These are phyloP conservation scores for Epichloe gansuensis DNA, from an alignment of 2,329 filamentous ascomycete genomes.

Conservation along the genomic window DNA sequence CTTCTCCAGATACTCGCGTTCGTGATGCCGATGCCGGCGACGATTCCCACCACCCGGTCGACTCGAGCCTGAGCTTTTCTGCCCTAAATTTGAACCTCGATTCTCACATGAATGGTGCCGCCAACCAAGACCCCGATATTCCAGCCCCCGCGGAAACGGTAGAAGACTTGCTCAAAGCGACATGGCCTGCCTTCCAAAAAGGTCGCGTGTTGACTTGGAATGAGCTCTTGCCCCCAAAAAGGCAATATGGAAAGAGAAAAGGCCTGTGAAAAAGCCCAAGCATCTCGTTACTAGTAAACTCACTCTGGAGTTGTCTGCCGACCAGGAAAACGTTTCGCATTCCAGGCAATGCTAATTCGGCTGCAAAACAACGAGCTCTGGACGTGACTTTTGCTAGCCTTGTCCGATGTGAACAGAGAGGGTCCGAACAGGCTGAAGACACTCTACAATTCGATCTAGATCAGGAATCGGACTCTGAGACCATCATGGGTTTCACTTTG, in stretches of 20 bases:
- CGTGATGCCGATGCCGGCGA: conserved; percentile 27
- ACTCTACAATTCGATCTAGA: conserved; percentile 33
- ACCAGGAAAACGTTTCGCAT: conserved; percentile 76
- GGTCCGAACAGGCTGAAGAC: conserved; percentile 22
- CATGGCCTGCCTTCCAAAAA: conserved; percentile 71
- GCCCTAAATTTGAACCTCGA: conserved; percentile 38
- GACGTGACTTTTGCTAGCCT: conserved; percentile 37
- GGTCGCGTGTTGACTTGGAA: conserved; percentile 68
- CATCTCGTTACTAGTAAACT: conserved; percentile 77
- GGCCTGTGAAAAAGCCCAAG: conserved; percentile 67
- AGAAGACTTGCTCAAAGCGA: conserved; percentile 63
- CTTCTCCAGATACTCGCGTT: conserved; percentile 33
- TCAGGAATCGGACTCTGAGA: conserved; percentile 46
- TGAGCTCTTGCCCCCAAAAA: conserved; percentile 73
- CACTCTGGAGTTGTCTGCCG: conserved; percentile 70
- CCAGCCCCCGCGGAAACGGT: conserved; percentile 61
- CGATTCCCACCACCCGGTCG: conserved; percentile 21
- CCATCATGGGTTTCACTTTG: conserved; percentile 61
- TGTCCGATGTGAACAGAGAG: conserved; percentile 31
- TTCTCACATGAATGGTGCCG: conserved; percentile 27
- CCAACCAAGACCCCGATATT: conserved; percentile 49
- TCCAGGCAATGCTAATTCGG: conserved; percentile 44
- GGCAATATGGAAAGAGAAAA: conserved; percentile 67
- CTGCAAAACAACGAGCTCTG: conserved; percentile 42
- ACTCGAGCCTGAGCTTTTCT: conserved; percentile 23